These are phyloP conservation scores for Pseudophaeomoniella oleicola DNA, from an alignment of 2,329 filamentous ascomycete genomes.

Conservation along the genomic window DNA sequence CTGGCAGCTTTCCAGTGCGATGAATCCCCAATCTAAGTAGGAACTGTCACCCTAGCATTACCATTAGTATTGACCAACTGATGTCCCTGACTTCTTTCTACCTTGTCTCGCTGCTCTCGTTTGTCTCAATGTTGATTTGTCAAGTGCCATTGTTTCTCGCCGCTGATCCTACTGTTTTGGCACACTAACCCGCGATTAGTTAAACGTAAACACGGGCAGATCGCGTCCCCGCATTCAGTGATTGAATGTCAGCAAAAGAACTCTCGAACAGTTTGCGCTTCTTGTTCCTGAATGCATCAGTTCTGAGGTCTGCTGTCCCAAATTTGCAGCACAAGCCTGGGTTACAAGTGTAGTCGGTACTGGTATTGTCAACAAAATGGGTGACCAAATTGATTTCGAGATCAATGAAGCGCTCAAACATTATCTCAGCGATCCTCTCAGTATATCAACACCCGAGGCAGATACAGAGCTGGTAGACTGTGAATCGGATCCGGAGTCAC, in stretches of 20 bases:
- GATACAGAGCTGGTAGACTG: conserved; percentile 72
- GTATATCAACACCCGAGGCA: conserved; percentile 74
- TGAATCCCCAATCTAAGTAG: no score
- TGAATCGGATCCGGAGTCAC: conserved; percentile 77
- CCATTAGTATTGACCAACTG: no score
- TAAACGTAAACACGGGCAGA: not conserved
- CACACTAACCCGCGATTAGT: not conserved
- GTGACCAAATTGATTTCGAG: conserved; percentile 62
- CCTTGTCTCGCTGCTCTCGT: no score
- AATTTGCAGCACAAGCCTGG: no score
- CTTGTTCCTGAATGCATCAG: no score
- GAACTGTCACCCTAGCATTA: no score
- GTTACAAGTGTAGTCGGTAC: no score
- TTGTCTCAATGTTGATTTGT: not conserved
- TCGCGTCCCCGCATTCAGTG: not conserved
- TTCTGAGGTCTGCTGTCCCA: no score
- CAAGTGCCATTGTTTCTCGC: not conserved
- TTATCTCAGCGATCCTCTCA: conserved; percentile 84
- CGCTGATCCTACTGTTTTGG: not conserved
- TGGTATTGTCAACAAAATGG: conserved; percentile 47
- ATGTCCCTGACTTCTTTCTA: no score
- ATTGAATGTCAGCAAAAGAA: no score
- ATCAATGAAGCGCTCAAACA: conserved; percentile 93
- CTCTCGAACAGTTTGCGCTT: no score
- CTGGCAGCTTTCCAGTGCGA: no score